phyloP scores from a whole-genome alignment of 2,329 filamentous ascomycete species.

The Trichophyton benhamiae region DNA sequence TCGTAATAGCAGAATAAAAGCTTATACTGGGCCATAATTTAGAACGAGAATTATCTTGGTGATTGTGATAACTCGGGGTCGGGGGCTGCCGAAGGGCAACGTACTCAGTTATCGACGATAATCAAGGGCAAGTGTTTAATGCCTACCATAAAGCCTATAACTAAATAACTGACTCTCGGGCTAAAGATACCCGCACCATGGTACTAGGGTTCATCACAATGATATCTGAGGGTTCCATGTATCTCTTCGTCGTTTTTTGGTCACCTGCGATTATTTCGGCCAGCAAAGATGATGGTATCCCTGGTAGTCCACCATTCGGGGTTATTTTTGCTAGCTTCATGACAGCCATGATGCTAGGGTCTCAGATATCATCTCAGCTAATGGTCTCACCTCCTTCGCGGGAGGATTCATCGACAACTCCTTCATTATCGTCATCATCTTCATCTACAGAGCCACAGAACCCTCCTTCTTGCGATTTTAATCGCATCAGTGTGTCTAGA shows the following conservation, averaged over 20 bases:
- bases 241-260: slow-evolving; percentile 53
- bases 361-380: slow-evolving; percentile 39
- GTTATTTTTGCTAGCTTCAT: slow-evolving; percentile 37
- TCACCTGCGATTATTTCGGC: slow-evolving; percentile 42
- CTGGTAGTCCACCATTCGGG: slow-evolving; percentile 33
- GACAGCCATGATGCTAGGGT: slow-evolving; percentile 48
- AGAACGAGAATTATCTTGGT: neutral
- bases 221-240: slow-evolving; percentile 50
- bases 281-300: slow-evolving; percentile 16
- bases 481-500: slow-evolving; percentile 20
- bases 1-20: neutral
- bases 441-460: neutral
- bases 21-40: neutral
- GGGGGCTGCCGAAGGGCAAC: neutral
- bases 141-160: neutral
- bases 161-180: neutral
- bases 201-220: slow-evolving; percentile 39
- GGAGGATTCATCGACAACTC: neutral
- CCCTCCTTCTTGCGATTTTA: neutral
- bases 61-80: neutral
- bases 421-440: neutral
- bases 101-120: neutral
- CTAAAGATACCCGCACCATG: slow-evolving; percentile 37
- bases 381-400: slow-evolving; percentile 7
- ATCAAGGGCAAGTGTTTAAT: neutral